Conservation (phyloP, 1,284 basidiomycete species). For the Puccinia hordei region DNA sequence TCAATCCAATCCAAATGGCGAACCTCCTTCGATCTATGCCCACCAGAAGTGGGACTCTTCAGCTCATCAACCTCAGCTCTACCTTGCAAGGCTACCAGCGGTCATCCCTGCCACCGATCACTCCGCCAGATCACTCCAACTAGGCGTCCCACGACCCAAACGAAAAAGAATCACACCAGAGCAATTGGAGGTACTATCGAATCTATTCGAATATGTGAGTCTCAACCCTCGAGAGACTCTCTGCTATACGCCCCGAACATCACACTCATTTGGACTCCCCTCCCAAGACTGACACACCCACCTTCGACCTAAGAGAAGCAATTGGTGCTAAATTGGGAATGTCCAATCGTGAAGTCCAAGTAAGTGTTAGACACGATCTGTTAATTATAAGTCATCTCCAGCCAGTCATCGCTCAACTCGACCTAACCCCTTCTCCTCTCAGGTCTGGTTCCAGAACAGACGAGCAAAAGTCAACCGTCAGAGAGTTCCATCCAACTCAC, state of each 20-base stretch:
- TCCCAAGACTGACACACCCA: conserved; percentile 55
- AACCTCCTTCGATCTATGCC: conserved; percentile 5
- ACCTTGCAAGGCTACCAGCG: conserved; percentile 21
- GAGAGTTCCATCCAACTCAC: conserved; percentile 16
- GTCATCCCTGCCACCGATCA: conserved; percentile 10
- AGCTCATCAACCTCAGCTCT: conserved; percentile 24
- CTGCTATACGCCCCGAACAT: too few species aligned
- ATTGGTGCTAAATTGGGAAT: conserved; percentile 53
- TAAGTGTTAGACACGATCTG: too few species aligned
- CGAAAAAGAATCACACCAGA: conserved; percentile 55
- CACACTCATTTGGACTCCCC: too few species aligned
- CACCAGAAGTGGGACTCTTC: conserved; percentile 22
- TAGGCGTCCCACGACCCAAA: conserved; percentile 52
- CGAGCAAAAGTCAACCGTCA: conserved; percentile 55
- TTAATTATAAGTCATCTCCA: too few species aligned
- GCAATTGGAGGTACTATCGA: conserved; percentile 54
- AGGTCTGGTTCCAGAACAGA: conserved; percentile 58
- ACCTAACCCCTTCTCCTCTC: not conserved
- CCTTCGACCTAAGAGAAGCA: conserved; percentile 55
- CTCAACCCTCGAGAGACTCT: too few species aligned
- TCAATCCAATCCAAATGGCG: conserved; percentile 7
- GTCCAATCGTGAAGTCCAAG: conserved; percentile 57
- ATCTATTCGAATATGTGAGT: conserved; percentile 53
- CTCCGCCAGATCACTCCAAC: conserved; percentile 19
- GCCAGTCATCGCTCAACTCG: not conserved